A percentile compares a stretch with the other conserved stretches of the same genome.
Evolutionary conservation across 2,329 filamentous ascomycete species (phyloP).

Genomic region (Colletotrichum horii): DNA sequence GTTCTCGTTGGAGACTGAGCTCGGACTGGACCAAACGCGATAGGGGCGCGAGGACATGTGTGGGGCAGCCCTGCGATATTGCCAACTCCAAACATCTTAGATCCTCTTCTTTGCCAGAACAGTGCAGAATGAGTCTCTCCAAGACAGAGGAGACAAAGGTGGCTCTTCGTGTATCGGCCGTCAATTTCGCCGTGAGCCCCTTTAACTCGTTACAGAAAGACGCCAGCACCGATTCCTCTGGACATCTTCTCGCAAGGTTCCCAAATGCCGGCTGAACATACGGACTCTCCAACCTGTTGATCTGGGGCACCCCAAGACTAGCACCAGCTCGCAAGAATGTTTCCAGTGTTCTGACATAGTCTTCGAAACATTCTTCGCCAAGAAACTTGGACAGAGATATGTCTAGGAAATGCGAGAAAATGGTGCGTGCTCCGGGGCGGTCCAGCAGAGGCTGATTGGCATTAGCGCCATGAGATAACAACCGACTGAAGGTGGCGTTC

Average conservation of each 20-base stretch:
- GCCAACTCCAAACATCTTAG: rapidly evolving
- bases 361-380: background rate
- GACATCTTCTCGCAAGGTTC: background rate
- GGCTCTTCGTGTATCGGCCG: background rate
- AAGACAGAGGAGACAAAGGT: rapidly evolving
- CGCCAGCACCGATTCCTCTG: background rate
- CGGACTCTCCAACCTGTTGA: background rate
- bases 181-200: rapidly evolving
- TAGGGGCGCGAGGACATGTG: background rate
- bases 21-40: background rate
- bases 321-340: background rate
- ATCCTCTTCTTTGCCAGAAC: background rate
- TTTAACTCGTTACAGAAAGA: background rate
- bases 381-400: background rate
- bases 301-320: background rate
- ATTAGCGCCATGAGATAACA: background rate
- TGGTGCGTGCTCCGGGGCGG: background rate
- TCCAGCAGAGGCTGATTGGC: background rate
- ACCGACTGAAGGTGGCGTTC: background rate
- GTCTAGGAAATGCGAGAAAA: background rate
- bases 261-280: background rate
- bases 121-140: background rate
- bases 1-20: background rate
- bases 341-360: background rate
- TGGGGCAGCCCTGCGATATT: background rate